Conservation (phyloP, 257 asterid species). For the Jacaranda copaia region DNA sequence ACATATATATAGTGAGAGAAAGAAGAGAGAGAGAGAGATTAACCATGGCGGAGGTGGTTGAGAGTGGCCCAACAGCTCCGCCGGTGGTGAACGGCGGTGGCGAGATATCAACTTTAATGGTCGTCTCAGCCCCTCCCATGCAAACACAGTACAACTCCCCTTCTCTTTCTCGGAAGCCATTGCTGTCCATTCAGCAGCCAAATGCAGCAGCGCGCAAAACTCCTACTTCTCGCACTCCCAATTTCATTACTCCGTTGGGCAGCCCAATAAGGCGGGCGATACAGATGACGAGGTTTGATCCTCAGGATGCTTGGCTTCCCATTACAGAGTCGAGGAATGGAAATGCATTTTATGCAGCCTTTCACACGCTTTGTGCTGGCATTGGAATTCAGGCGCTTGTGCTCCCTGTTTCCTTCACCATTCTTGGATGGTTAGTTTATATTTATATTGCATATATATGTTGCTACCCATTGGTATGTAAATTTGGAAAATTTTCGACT, state of each 20-base stretch:
- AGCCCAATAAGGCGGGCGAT: conserved; percentile 43
- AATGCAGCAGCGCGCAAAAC: background rate
- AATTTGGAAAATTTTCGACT: no score
- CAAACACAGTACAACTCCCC: conserved; percentile 46
- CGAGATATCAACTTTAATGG: conserved; percentile 23
- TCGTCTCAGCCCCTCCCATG: conserved; percentile 21
- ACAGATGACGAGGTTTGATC: conserved; percentile 58
- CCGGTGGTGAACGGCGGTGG: background rate
- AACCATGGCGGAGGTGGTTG: conserved; percentile 24
- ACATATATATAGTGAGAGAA: background rate
- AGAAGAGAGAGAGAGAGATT: conserved; percentile 22
- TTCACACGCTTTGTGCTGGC: conserved; percentile 72
- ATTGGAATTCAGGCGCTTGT: conserved; percentile 77
- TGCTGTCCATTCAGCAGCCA: conserved; percentile 32
- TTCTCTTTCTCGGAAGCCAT: conserved; percentile 45
- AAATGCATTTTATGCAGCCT: conserved; percentile 68
- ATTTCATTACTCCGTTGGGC: conserved; percentile 43
- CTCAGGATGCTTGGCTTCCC: conserved; percentile 79
- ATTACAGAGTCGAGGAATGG: conserved; percentile 77
- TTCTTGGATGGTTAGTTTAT: conserved; percentile 65
- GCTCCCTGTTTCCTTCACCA: conserved; percentile 71
- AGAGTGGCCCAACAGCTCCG: conserved; percentile 20
- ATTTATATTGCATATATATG: background rate
- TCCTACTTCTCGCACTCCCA: conserved; percentile 32
- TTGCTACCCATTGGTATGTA: no score